Base-by-base conservation (phyloP, 441 rosid species). In the Pelargonium citronellum region DNA sequence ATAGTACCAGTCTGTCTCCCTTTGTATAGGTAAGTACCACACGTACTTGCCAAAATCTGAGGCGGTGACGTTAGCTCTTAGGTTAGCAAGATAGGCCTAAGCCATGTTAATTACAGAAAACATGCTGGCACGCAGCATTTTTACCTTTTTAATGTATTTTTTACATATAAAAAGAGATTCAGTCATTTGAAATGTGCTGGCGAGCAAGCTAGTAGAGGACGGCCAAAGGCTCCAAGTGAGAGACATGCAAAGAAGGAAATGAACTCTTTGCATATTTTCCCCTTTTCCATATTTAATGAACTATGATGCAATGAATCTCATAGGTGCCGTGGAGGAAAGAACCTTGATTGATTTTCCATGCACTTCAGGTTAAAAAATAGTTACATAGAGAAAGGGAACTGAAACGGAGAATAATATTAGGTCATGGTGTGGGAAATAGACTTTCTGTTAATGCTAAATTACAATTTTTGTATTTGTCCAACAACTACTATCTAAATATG, bases 401-500 rank as follows among this genome's bases (percentile, higher is more conserved):
- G 22, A 60, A 7, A 27, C 22, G 65, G 7, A 61, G 43, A 7
- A 68, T 41, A 61, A 53, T 27, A 30, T 68, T 76, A 62, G 73
- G 58, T 77, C 41, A 60, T 60, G 44, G 66, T 61, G 68, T 67
- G 61, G 76, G 77, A 67, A 75, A 57, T 55, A 27, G 67, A 64
- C 75, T 47, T 34, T 65, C 34, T 55, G 27, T 53, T 66, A 61
- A 69, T 62, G 24, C 16, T 53, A 16, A 11, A 22, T 55, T 77
- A 16, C 68, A 55, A 69, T 67, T 61, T 57, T 51, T 60, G 46
- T 53, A 69, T 67, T 73, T 7, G 76, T 76, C 76, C 66, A 74
- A 67, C 79, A 71, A 41, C 67, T 41, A 74, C 65, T 49, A 8
- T 73, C 53, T 65, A 76, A 70, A 41, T 49, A 69, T 17, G 9